Evolutionary conservation across 2,329 filamentous ascomycete species (phyloP).

Genomic region (Scorias spongiosa): DNA sequence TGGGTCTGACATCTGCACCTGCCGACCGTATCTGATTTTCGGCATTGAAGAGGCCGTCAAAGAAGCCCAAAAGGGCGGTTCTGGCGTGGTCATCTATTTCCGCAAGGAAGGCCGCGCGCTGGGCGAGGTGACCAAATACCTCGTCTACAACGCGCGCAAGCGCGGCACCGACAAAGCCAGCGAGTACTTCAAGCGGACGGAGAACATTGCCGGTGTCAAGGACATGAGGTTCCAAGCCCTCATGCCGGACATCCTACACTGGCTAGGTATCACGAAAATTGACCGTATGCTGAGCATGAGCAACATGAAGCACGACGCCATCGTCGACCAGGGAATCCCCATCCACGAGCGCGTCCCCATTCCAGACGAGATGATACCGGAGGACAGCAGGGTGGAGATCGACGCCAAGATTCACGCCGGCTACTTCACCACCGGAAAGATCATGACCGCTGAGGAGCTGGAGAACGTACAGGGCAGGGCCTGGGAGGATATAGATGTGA

Average conservation of each 20-base stretch:
- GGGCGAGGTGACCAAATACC: slow-evolving; percentile 82
- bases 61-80: slow-evolving; percentile 85
- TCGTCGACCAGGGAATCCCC: slow-evolving; percentile 71
- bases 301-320: slow-evolving; percentile 89
- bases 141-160: slow-evolving; percentile 73
- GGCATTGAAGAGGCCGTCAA: slow-evolving; percentile 96
- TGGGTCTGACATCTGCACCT: slow-evolving; percentile 95
- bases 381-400: slow-evolving; percentile 92
- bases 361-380: slow-evolving; percentile 84
- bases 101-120: slow-evolving; percentile 90
- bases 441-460: slow-evolving; percentile 77
- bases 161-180: slow-evolving; percentile 63
- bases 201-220: slow-evolving; percentile 94
- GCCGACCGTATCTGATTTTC: slow-evolving; percentile 87
- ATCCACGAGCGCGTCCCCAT: slow-evolving; percentile 85
- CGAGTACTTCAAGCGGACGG: slow-evolving; percentile 94
- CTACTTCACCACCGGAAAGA: slow-evolving; percentile 74
- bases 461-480: slow-evolving; percentile 73
- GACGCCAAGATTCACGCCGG: slow-evolving; percentile 95
- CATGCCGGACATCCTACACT: slow-evolving; percentile 87
- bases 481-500: slow-evolving; percentile 58
- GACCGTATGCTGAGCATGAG: slow-evolving; percentile 98
- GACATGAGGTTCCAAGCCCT: slow-evolving; percentile 95
- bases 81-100: slow-evolving; percentile 95
- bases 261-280: slow-evolving; percentile 97